phyloP scores from a whole-genome alignment of 2,329 filamentous ascomycete species.

The Capronia epimyces region DNA sequence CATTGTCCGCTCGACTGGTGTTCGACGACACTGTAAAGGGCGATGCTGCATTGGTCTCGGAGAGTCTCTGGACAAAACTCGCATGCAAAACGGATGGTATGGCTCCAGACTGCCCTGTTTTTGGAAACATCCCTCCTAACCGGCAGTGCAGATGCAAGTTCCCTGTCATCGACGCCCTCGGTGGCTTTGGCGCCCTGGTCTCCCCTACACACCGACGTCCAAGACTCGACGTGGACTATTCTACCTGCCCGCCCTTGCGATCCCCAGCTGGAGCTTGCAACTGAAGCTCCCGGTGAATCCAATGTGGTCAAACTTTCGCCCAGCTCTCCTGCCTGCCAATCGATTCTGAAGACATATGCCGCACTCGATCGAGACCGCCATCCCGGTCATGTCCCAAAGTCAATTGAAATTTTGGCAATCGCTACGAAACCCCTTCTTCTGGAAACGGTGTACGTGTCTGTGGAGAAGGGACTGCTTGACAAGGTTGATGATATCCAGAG shows the following conservation, averaged over 20 bases:
- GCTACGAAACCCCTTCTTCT: constrained; percentile 74
- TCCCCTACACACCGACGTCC: constrained; percentile 39
- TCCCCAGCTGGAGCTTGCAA: constrained; percentile 37
- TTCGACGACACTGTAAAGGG: constrained; percentile 81
- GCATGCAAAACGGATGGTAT: constrained; percentile 45
- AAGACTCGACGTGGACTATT: constrained; percentile 74
- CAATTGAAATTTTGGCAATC: constrained; percentile 77
- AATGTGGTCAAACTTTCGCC: constrained; percentile 74
- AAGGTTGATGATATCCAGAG: constrained; percentile 77
- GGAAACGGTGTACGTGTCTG: constrained; percentile 78
- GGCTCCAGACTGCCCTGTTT: constrained; percentile 3
- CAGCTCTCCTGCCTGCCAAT: constrained; percentile 70
- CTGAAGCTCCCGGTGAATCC: constrained; percentile 56
- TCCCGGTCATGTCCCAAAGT: constrained; percentile 63
- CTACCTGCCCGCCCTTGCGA: constrained; percentile 60
- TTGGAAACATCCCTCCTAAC: constrained; percentile 13
- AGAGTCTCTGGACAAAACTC: constrained; percentile 76
- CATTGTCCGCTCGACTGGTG: constrained; percentile 72
- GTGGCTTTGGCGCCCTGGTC: constrained; percentile 45
- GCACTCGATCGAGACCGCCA: constrained; percentile 70
- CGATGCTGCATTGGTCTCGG: constrained; percentile 78
- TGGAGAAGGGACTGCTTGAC: constrained; percentile 74
- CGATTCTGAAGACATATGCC: constrained; percentile 68
- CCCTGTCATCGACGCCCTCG: constrained; percentile 30
- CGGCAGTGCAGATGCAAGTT: constrained; percentile 4